Base-by-base conservation (phyloP, 352 stramenopile species). In the Phytophthora litchii region DNA sequence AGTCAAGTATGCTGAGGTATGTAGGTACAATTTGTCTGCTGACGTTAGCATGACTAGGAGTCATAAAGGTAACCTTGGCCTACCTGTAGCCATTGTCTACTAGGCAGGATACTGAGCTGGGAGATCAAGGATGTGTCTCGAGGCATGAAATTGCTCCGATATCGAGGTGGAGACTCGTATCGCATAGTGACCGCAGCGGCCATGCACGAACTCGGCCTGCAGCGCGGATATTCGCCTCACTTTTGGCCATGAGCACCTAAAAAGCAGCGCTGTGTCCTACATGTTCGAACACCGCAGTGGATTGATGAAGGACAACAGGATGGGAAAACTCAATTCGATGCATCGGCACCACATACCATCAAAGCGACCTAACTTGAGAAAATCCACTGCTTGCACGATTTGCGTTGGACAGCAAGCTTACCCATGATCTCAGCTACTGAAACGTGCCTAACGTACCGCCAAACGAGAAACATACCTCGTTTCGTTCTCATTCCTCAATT, bases 401-500 rank as follows among this genome's bases (percentile, higher is more conserved):
- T n/a, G n/a, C n/a, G n/a, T n/a, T n/a, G n/a, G n/a, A n/a, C n/a
- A n/a, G n/a, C n/a, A n/a, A n/a, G n/a, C n/a, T 45, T 46, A 36
- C 38, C 31, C 41, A 20, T 31, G 20, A 17, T 42, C 43, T 32
- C 60, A 64, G 41, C 52, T 68, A 50, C 12, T 29, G 36, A 67
- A 64, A 68, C 35, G 27, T 43, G 32, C 23, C 21, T 16, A 36
- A 49, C 17, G 20, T 56, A 54, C 19, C 41, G 50, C 43, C 31
- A 49, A 27, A 5, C 14, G 23, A 20, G 20, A 31, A 16, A 20
- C 16, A 27, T 20, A 8, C n/a, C 36, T 38, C 42, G 35, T 44
- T 34, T 23, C 37, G 16, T 25, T 66, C 32, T 57, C 59, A 78
- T 69, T 77, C 50, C 34, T 59, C 61, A 64, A 70, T 72, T 68